A percentile compares a stretch with the other conserved stretches of the same genome.
These are phyloP conservation scores for Plasmodium adleri DNA, from an alignment of 169 alveolate species.

Conservation along the genomic window DNA sequence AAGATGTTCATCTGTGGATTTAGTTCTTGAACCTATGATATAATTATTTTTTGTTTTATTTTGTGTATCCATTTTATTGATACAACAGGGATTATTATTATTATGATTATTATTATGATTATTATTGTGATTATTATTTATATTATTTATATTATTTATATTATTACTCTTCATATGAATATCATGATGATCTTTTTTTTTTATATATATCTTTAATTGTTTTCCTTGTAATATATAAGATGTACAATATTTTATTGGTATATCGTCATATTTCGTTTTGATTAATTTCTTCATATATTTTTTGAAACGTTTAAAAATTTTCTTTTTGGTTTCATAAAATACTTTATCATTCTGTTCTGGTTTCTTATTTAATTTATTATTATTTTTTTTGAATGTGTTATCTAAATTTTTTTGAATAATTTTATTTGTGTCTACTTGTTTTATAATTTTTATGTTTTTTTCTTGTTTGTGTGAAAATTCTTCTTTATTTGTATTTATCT, in stretches of 20 bases:
- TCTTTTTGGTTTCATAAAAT: conserved; percentile 9
- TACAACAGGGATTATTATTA: background rate
- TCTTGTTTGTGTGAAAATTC: background rate
- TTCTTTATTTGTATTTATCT: no score
- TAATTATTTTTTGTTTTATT: conserved; percentile 27
- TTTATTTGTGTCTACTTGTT: background rate
- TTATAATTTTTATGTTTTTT: background rate
- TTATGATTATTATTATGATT: background rate
- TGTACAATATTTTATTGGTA: conserved; percentile 58
- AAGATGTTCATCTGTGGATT: conserved; percentile 73
- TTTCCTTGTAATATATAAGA: conserved; percentile 46
- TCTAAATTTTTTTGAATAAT: background rate
- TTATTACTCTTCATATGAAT: background rate
- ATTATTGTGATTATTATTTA: background rate
- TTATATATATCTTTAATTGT: conserved; percentile 47
- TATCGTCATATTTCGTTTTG: conserved; percentile 23
- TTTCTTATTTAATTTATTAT: background rate
- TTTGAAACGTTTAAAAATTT: conserved; percentile 17
- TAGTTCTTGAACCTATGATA: conserved; percentile 64
- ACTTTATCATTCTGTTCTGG: conserved; percentile 6
- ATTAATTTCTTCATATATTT: conserved; percentile 27
- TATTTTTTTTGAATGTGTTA: background rate
- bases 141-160: background rate
- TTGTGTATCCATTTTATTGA: background rate
- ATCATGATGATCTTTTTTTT: background rate